Evolutionary conservation across 345 rosid genomes (phyloP), one percentile per base, ranked within the genome.

Genomic region (Draba incana): DNA sequence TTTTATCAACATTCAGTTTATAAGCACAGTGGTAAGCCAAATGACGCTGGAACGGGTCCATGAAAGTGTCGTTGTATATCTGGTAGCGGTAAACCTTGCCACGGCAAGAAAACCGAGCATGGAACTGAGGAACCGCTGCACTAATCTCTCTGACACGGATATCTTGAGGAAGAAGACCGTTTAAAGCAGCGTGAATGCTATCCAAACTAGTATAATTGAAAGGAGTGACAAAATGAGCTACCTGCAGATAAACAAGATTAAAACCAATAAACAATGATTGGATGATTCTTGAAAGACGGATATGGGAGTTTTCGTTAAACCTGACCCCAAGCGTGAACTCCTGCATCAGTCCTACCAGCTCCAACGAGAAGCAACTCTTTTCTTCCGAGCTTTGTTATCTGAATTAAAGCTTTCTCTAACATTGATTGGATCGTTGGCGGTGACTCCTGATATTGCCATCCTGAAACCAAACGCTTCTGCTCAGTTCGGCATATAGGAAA

Each of bases 261-360:
- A 33, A 53, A 13, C 2, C 51, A 64, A 74, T 68, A 66, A 69
- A 52, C 31, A 10, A 9, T 8, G 10, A 35, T 6, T 35, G 28
- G 43, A 41, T 16, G 39, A 50, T 64, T 67, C 14, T 58, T 2
- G 23, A 31, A 14, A 28, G 51, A 45, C 30, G 54, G 45, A 13
- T 2, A 10, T 25, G 15, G 43, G 44, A 47, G 13, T 6, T 38
- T 42, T 11, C 66, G 55, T 30, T 72, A 51, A 80, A 90, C 98
- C 96, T 92, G 98, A 59, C 98, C 98, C 92, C 86, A 83, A 58
- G 98, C 98, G 71, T 93, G 98, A 71, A 93, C 98, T 54, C 97
- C 98, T 31, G 88, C 77, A 78, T 90, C 98, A 4, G 98, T 93
- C 77, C 97, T 80, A 63, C 97, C 82, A 0, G 98, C 96, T 48